Conservation (phyloP, 345 rosid species). For the Theobroma cacao region DNA sequence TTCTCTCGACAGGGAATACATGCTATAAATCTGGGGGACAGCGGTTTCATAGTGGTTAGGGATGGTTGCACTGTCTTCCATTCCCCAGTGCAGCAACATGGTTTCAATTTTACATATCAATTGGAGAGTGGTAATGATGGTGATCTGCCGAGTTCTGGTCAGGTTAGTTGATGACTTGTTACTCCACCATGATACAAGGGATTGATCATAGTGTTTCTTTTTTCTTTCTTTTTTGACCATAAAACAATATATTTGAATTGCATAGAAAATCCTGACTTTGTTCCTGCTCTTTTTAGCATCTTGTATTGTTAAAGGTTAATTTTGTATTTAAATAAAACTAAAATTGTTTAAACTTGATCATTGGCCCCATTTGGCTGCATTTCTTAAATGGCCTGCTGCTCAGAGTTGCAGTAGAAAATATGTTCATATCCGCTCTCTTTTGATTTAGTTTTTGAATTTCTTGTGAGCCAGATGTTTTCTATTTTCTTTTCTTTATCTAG, state of each 20-base stretch:
- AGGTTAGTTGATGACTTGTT: conserved; percentile 43
- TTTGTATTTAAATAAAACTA: neutral
- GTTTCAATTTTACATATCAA: conserved; percentile 93
- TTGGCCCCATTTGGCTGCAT: neutral
- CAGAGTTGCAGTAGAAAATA: neutral
- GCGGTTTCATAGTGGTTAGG: conserved; percentile 91
- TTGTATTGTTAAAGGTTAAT: neutral
- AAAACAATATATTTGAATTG: neutral
- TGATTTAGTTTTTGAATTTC: neutral
- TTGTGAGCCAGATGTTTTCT: neutral
- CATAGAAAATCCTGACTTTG: neutral
- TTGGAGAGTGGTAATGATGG: conserved; percentile 70
- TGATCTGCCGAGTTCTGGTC: conserved; percentile 85
- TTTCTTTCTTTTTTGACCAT: neutral
- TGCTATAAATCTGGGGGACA: conserved; percentile 92
- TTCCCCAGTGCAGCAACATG: conserved; percentile 94
- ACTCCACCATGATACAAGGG: neutral
- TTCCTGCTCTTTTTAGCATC: neutral
- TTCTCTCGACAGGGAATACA: conserved; percentile 47
- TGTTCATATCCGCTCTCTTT: neutral
- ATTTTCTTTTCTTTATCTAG: neutral
- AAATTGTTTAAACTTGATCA: neutral
- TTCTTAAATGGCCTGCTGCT: neutral
- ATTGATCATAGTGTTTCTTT: neutral
- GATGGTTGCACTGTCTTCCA: conserved; percentile 78